Evolutionary conservation across 176 grass and related monocot genomes (phyloP), one percentile per base, ranked within the genome.

Genomic region (Canna indica): DNA sequence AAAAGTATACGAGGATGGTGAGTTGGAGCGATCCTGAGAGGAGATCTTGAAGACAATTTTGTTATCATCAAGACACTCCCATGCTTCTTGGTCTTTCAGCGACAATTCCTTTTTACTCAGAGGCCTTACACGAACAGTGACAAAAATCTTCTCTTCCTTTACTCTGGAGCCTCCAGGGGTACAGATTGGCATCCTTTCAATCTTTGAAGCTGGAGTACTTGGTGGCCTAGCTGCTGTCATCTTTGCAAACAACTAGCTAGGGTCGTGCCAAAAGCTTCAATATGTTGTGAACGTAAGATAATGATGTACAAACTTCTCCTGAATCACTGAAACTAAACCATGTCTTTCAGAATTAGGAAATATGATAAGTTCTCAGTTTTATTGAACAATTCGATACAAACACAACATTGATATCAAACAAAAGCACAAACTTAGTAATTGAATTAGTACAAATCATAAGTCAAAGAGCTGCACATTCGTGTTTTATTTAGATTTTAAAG

Each of bases 121-220:
- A 69, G 90, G 94, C 20, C 90, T 63, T 67, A 93, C 80, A 47
- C 94, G 87, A 25, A 99, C 94, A 29, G 94, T 99, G 73, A 99
- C 94, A 82, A 99, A 99, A 69, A 99, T 99, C 52, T 99, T 99
- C 76, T 99, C 94, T 75, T 99, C 94, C 65, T 85, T 90, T 67
- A 80, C 78, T 65, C 76, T 86, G 71, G 88, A 82, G 57, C 89
- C 86, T 50, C 94, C 94, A 76, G 91, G 84, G 16, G 83, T 97
- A 2, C 72, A 86, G 52, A 81, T 69, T 0, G 84, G 84, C 65
- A 83, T 78, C 53, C 86, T 78, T 58, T 92, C 89, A 31, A 87
- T 88, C 77, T 91, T 96, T 26, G 84, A 87, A 33, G 57, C 27
- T 53, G 88, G 91, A 22, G 89, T 92, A 77, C 78, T 72, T 56